A percentile compares a stretch with the other conserved stretches of the same genome.
Evolutionary conservation across 108 stramenopile species (phyloP).

Genomic region (Skeletonema menzelii): DNA sequence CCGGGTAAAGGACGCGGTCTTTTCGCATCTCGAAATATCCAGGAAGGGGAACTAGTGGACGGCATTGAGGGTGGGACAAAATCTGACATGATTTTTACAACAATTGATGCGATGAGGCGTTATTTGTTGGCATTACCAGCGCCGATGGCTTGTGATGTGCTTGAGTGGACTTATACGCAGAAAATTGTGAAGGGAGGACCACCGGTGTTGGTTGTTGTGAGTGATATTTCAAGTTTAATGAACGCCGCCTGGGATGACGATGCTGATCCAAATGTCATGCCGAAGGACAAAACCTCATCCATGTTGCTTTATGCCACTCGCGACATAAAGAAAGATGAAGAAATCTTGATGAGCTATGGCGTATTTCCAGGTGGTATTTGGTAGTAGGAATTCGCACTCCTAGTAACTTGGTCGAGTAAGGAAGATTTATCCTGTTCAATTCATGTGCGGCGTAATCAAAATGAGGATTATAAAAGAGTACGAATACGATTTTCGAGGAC

Average conservation of each 20-base stretch:
- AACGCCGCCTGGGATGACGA: background rate
- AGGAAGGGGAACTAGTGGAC: slow-evolving; percentile 31
- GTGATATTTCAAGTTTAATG: slow-evolving; percentile 3
- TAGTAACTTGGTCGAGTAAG: too few relatives aligned
- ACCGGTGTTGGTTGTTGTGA: background rate
- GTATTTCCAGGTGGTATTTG: background rate
- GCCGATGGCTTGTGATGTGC: slow-evolving; percentile 30
- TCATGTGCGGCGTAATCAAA: too few relatives aligned
- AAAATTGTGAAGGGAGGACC: slow-evolving; percentile 6
- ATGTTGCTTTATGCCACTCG: slow-evolving; percentile 50
- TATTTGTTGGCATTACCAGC: slow-evolving; percentile 18
- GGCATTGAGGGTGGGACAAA: slow-evolving; percentile 3
- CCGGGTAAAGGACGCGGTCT: slow-evolving; percentile 55
- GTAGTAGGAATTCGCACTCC: too few relatives aligned
- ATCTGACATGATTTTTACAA: slow-evolving; percentile 2
- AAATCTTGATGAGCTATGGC: slow-evolving; percentile 68
- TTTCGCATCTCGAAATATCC: slow-evolving; percentile 56
- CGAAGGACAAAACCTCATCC: slow-evolving; percentile 5
- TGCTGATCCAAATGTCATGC: background rate
- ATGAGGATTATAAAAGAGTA: too few relatives aligned
- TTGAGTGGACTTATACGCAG: slow-evolving; percentile 35
- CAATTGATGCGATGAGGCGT: background rate
- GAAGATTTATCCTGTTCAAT: too few relatives aligned
- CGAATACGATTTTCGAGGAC: too few relatives aligned
- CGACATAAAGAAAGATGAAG: slow-evolving; percentile 60